phyloP scores from a whole-genome alignment of 805 yeast genomes.

The Metschnikowia cubensis region DNA sequence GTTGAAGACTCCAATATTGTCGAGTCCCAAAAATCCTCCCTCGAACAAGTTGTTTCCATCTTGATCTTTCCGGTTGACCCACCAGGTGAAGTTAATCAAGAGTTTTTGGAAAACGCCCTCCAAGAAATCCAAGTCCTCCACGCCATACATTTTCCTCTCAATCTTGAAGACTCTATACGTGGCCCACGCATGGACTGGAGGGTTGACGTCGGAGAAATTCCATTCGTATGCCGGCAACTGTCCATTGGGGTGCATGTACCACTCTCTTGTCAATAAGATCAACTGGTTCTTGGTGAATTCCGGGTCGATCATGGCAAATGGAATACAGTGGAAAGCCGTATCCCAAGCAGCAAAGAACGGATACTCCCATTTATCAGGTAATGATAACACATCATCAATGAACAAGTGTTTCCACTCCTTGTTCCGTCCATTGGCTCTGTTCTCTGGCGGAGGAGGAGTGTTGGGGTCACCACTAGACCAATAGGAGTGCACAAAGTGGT shows the following conservation, averaged over 20 bases:
- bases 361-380: conserved; percentile 96
- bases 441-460: conserved; percentile 68
- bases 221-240: conserved; percentile 96
- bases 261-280: conserved; percentile 81
- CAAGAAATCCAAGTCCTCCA: conserved; percentile 73
- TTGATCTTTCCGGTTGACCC: conserved; percentile 89
- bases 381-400: conserved; percentile 79
- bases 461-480: conserved; percentile 86
- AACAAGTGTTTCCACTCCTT: conserved; percentile 85
- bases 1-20: conserved; percentile 88
- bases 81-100: conserved; percentile 89
- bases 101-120: conserved; percentile 92
- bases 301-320: conserved; percentile 90
- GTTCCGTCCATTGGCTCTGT: conserved; percentile 84
- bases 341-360: conserved; percentile 98
- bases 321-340: conserved; percentile 91
- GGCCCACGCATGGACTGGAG: conserved; percentile 97
- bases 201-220: conserved; percentile 94
- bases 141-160: conserved; percentile 81
- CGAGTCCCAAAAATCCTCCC: conserved; percentile 91
- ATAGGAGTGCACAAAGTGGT: conserved; percentile 77
- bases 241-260: conserved; percentile 99
- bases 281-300: conserved; percentile 86
- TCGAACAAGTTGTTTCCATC: conserved; percentile 87
- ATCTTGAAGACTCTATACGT: conserved; percentile 82